Percentiles rank a stretch among this genome's conserved stretches.
These are phyloP conservation scores for Pseudogymnoascus sp. DNA, from an alignment of 2,329 filamentous ascomycete genomes.

Conservation along the genomic window DNA sequence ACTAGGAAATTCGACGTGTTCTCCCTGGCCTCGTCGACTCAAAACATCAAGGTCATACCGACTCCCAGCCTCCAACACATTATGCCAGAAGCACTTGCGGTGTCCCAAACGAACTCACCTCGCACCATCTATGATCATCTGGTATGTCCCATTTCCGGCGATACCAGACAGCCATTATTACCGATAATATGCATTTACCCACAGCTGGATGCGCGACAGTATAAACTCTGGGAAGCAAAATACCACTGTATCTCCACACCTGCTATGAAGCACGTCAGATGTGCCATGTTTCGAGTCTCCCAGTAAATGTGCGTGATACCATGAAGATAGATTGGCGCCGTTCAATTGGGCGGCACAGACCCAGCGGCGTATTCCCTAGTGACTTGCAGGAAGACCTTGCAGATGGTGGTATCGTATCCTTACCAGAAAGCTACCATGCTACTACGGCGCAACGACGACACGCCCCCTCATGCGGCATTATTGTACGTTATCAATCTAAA, in stretches of 20 bases:
- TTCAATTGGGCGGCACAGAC: background rate
- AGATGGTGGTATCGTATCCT: background rate
- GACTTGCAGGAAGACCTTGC: background rate
- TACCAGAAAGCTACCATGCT: background rate
- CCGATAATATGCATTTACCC: background rate
- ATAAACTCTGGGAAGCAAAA: background rate
- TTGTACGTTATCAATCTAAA: background rate
- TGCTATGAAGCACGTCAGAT: background rate
- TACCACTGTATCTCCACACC: constrained; percentile 3
- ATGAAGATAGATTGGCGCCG: background rate
- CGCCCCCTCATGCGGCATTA: background rate
- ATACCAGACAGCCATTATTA: background rate
- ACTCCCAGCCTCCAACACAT: background rate
- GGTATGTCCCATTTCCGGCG: background rate
- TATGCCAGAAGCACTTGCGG: background rate
- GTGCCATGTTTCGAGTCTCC: background rate
- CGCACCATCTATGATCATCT: background rate
- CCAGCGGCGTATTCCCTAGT: background rate
- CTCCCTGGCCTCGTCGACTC: background rate
- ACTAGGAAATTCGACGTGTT: background rate
- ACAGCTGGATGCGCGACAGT: background rate
- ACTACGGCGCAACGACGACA: background rate
- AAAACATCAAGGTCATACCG: background rate
- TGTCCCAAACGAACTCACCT: background rate
- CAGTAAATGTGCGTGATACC: background rate